Evolutionary conservation across 345 rosid species (phyloP), one percentile per base, ranked within the genome.

Genomic region (Rhizophora apiculata): DNA sequence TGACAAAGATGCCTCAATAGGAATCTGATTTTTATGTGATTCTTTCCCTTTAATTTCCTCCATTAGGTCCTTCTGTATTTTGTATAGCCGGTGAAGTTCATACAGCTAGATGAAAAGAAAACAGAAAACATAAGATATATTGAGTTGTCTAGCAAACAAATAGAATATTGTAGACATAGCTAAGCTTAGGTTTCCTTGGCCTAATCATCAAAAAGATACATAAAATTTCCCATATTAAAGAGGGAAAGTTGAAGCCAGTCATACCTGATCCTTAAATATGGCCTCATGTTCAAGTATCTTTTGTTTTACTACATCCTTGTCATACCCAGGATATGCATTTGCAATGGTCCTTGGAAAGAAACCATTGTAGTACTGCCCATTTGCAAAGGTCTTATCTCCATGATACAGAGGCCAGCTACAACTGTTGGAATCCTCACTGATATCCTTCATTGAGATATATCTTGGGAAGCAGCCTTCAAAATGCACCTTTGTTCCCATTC

Each of bases 251-350:
- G 62, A 67, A 68, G 51, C 21, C 51, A 60, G 20, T 32, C 52
- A 48, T 78, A 93, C 98, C 97, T 94, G 98, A 36, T 85, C 62
- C 89, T 83, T 87, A 69, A 94, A 94, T 29, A 80, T 79, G 29
- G 93, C 87, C 75, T 94, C 98, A 34, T 94, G 98, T 79, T 89
- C 84, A 36, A 94, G 91, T 85, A 94, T 91, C 52, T 81, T 91
- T 62, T 49, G 88, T 83, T 87, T 91, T 79, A 91, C 78, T 52
- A 66, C 63, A 68, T 86, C 91, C 78, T 77, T 91, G 65, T 84
- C 91, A 37, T 80, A 73, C 34, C 75, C 86, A 2, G 80, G 70
- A 81, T 74, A 83, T 29, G 82, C 67, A 73, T 87, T 92, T 2
- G 78, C 65, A 10, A 79, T 30, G 34, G 78, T 75, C 74, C 80